Conservation (phyloP, 495 filamentous ascomycete species). For the Antarctomyces pellizariae region DNA sequence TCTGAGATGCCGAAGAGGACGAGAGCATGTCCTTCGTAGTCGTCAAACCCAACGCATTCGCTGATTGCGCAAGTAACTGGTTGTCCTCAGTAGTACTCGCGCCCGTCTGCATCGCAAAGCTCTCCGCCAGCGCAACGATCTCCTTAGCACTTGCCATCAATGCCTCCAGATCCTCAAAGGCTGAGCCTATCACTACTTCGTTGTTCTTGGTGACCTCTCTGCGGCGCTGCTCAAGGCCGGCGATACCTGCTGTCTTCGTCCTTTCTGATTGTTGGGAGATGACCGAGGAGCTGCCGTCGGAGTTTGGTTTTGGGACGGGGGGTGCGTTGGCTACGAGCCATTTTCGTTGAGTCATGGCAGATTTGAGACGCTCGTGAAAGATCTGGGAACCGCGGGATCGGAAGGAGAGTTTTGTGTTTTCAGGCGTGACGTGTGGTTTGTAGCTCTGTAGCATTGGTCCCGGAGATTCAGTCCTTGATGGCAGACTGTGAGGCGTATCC, state of each 20-base stretch:
- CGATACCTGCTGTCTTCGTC: slow-evolving; percentile 61
- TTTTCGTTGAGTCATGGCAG: slow-evolving; percentile 74
- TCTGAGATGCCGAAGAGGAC: slow-evolving; percentile 22
- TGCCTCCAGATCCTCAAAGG: slow-evolving; percentile 91
- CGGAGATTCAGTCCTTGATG: slow-evolving; percentile 45
- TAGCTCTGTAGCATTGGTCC: slow-evolving; percentile 34
- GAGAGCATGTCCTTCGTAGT: slow-evolving; percentile 73
- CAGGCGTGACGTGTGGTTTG: slow-evolving; percentile 23
- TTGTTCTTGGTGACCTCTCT: slow-evolving; percentile 73
- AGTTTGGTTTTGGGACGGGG: slow-evolving; percentile 50
- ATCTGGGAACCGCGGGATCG: slow-evolving; percentile 70
- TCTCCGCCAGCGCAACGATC: slow-evolving; percentile 79
- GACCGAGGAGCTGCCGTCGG: slow-evolving; percentile 9
- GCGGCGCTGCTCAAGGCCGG: slow-evolving; percentile 67
- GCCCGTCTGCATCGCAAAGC: slow-evolving; percentile 48
- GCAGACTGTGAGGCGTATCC: slow-evolving; percentile 20
- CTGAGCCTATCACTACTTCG: slow-evolving; percentile 73
- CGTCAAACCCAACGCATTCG: slow-evolving; percentile 62
- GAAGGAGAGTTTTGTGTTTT: slow-evolving; percentile 80
- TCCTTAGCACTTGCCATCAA: slow-evolving; percentile 95
- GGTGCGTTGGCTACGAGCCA: slow-evolving; percentile 88
- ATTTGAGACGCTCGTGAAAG: slow-evolving; percentile 74
- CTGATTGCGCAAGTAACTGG: slow-evolving; percentile 59
- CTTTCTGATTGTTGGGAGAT: slow-evolving; percentile 16
- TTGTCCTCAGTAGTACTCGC: slow-evolving; percentile 34